These are phyloP conservation scores for Erythrophleum fordii DNA, from an alignment of 306 rosid species.

Conservation along the genomic window DNA sequence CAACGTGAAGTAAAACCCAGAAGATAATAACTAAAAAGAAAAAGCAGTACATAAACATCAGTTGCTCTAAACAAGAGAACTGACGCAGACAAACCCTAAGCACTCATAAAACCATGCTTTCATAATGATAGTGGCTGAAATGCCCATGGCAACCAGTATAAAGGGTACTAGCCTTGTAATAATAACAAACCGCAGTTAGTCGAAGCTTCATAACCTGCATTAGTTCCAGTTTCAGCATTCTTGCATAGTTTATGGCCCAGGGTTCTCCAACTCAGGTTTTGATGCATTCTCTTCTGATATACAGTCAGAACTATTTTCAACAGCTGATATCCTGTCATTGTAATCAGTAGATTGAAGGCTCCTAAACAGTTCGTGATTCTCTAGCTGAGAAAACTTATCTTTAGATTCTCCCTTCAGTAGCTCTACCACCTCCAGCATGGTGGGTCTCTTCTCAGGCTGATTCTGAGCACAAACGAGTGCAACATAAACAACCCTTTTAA, in stretches of 20 bases:
- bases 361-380: slow-evolving; percentile 64
- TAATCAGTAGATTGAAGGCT: slow-evolving; percentile 36
- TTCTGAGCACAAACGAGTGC: slow-evolving; percentile 62
- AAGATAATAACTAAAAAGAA: neutral
- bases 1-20: neutral
- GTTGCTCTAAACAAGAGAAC: neutral
- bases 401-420: slow-evolving; percentile 73
- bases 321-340: slow-evolving; percentile 39
- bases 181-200: neutral
- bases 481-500: slow-evolving; percentile 66
- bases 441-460: slow-evolving; percentile 72
- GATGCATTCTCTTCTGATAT: slow-evolving; percentile 59
- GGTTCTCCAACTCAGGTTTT: slow-evolving; percentile 42
- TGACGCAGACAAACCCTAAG: slow-evolving; percentile 16
- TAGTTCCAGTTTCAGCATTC: neutral
- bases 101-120: slow-evolving; percentile 34
- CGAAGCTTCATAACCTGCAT: slow-evolving; percentile 5
- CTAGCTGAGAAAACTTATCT: slow-evolving; percentile 58
- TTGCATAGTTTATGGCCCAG: slow-evolving; percentile 25
- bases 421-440: slow-evolving; percentile 80
- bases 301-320: slow-evolving; percentile 63
- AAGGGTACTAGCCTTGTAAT: neutral
- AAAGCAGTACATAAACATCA: slow-evolving; percentile 7
- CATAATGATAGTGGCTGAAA: slow-evolving; percentile 1
- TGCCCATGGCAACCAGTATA: neutral